These are phyloP conservation scores for Recurvomyces mirabilis DNA, from an alignment of 495 filamentous ascomycete species.

Conservation along the genomic window DNA sequence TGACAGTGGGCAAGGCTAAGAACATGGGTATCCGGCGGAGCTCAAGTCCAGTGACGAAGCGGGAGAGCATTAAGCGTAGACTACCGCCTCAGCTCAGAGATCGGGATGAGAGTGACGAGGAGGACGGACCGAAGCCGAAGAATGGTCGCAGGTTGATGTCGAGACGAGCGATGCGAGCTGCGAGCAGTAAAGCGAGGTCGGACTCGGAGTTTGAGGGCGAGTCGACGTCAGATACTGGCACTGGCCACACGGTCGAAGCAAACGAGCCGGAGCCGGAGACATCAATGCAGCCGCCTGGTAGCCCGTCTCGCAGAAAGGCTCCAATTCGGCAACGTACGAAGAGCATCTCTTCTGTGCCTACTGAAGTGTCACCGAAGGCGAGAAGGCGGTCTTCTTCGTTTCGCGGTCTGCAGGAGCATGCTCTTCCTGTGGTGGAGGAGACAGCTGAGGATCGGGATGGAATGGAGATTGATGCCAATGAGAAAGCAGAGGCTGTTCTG, in stretches of 20 bases:
- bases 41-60: slow-evolving; percentile 20
- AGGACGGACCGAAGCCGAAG: slow-evolving; percentile 9
- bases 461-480: slow-evolving; percentile 11
- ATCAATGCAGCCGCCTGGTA: slow-evolving; percentile 11
- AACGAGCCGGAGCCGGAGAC: neutral
- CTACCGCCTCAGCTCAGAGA: neutral
- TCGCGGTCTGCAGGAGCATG: slow-evolving; percentile 6
- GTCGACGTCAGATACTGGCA: neutral
- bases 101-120: slow-evolving; percentile 13
- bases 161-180: slow-evolving; percentile 14
- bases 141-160: slow-evolving; percentile 17
- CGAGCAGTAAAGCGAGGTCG: slow-evolving; percentile 4
- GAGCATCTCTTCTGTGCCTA: slow-evolving; percentile 8
- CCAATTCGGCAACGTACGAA: slow-evolving; percentile 5
- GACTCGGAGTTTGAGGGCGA: slow-evolving; percentile 9
- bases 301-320: neutral
- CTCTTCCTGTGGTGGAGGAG: slow-evolving; percentile 11
- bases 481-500: slow-evolving; percentile 1
- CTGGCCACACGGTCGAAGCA: neutral
- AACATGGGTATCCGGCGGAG: neutral
- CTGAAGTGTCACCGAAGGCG: neutral
- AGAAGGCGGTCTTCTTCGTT: slow-evolving; percentile 7
- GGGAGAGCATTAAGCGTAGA: slow-evolving; percentile 12
- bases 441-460: slow-evolving; percentile 12
- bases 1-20: slow-evolving; percentile 52